These are phyloP conservation scores for Linnemannia hyalina DNA, from an alignment of 192 early-diverging fungal species.

Conservation along the genomic window DNA sequence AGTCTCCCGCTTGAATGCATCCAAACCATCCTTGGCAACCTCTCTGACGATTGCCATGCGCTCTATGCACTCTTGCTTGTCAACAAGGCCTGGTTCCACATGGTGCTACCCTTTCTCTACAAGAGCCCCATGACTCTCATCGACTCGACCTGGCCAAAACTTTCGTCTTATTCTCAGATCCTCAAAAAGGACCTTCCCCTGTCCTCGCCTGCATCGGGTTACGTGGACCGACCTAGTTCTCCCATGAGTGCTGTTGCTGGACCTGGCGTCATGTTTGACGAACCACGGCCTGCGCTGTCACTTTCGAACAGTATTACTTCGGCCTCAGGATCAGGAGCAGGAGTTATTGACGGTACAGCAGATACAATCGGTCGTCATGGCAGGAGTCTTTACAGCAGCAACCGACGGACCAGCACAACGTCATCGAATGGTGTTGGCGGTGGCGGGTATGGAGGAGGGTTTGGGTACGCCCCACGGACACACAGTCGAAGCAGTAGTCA, in stretches of 20 bases:
- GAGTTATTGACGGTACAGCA: neutral
- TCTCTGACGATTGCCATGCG: conserved; percentile 38
- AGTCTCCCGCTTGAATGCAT: conserved; percentile 53
- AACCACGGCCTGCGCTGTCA: neutral
- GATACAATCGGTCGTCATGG: neutral
- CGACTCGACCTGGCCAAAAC: conserved; percentile 53
- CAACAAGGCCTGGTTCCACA: conserved; percentile 51
- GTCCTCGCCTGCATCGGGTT: neutral
- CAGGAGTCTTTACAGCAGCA: conserved; percentile 17
- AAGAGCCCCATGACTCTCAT: conserved; percentile 43
- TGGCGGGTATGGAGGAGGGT: conserved; percentile 13
- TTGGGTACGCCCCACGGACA: conserved; percentile 19
- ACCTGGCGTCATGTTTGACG: neutral
- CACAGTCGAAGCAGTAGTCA: conserved; percentile 54
- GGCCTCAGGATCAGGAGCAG: neutral
- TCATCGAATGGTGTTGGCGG: conserved; percentile 12
- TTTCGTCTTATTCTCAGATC: conserved; percentile 36
- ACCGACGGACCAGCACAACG: conserved; percentile 29
- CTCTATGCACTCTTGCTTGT: conserved; percentile 39
- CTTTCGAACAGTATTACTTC: neutral
- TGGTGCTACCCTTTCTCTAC: conserved; percentile 53
- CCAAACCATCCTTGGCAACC: conserved; percentile 40
- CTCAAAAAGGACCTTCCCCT: conserved; percentile 29
- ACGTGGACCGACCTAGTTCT: neutral
- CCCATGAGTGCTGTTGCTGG: neutral